These are phyloP conservation scores for Leishmania mexicana DNA, from an alignment of 208 protist genomes.

Conservation along the genomic window DNA sequence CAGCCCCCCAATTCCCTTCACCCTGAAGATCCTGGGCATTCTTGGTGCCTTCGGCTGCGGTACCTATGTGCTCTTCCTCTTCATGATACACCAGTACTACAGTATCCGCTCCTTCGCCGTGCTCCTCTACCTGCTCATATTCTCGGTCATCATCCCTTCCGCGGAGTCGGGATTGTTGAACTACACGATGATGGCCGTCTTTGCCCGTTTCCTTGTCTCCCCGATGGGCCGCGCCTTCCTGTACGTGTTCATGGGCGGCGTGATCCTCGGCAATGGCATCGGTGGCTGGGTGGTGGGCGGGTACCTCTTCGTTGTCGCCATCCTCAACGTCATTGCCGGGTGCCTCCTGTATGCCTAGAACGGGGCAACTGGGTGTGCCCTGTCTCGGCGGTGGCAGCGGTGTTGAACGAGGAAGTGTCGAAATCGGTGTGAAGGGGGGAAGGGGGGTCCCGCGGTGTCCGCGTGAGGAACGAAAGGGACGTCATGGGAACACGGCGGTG, in stretches of 20 bases:
- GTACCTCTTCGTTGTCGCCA: constrained; percentile 55
- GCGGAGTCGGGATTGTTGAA: constrained; percentile 65
- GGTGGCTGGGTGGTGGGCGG: constrained; percentile 66
- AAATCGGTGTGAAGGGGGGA: neutral
- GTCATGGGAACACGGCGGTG: neutral
- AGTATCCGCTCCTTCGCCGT: constrained; percentile 40
- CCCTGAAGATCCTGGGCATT: constrained; percentile 48
- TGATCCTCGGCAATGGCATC: constrained; percentile 50
- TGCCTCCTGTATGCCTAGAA: constrained; percentile 20
- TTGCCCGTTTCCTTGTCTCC: constrained; percentile 55
- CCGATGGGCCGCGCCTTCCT: constrained; percentile 64
- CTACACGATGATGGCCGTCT: constrained; percentile 42
- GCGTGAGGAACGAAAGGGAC: neutral
- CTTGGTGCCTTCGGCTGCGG: constrained; percentile 59
- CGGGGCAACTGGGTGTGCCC: neutral
- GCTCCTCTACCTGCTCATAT: constrained; percentile 50
- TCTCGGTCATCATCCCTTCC: constrained; percentile 58
- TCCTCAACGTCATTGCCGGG: constrained; percentile 47
- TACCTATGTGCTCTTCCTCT: constrained; percentile 52
- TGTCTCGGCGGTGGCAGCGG: neutral
- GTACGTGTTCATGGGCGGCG: constrained; percentile 78
- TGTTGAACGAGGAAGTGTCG: neutral
- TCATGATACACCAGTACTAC: constrained; percentile 38
- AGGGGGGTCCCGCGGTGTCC: neutral
- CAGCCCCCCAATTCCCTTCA: constrained; percentile 37